Evolutionary conservation across 345 rosid species (phyloP).

Genomic region (Combretum micranthum): DNA sequence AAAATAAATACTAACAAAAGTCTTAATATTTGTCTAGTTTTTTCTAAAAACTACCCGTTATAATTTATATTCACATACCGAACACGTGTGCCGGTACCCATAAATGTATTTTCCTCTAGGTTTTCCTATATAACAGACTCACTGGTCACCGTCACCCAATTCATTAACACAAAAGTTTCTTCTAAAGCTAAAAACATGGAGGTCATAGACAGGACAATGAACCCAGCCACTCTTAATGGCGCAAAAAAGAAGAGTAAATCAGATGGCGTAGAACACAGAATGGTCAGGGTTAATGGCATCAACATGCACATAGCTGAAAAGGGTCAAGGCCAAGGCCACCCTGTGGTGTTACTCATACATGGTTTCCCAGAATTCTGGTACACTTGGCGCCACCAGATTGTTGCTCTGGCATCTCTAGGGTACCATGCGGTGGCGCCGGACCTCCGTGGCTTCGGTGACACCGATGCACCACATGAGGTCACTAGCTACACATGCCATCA

Average conservation of each 20-base stretch:
- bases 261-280: slow-evolving; percentile 50
- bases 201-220: too few species aligned
- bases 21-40: too few species aligned
- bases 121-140: too few species aligned
- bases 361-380: slow-evolving; percentile 92
- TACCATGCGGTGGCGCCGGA: slow-evolving; percentile 71
- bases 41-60: too few species aligned
- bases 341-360: slow-evolving; percentile 52
- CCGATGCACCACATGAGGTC: slow-evolving; percentile 40
- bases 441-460: slow-evolving; percentile 72
- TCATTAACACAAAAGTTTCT: too few species aligned
- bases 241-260: slow-evolving; percentile 9
- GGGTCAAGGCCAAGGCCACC: slow-evolving; percentile 35
- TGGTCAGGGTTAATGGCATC: slow-evolving; percentile 55
- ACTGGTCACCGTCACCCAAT: too few species aligned
- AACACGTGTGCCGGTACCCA: too few species aligned
- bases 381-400: slow-evolving; percentile 82
- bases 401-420: slow-evolving; percentile 43
- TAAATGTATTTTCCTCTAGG: too few species aligned
- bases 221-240: too few species aligned
- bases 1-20: too few species aligned
- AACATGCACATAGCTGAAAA: slow-evolving; percentile 70
- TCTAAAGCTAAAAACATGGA: too few species aligned
- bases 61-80: too few species aligned
- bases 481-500: slow-evolving; percentile 49